These are phyloP conservation scores for Metschnikowia cerradonensis DNA, from an alignment of 805 yeast species.

Conservation along the genomic window DNA sequence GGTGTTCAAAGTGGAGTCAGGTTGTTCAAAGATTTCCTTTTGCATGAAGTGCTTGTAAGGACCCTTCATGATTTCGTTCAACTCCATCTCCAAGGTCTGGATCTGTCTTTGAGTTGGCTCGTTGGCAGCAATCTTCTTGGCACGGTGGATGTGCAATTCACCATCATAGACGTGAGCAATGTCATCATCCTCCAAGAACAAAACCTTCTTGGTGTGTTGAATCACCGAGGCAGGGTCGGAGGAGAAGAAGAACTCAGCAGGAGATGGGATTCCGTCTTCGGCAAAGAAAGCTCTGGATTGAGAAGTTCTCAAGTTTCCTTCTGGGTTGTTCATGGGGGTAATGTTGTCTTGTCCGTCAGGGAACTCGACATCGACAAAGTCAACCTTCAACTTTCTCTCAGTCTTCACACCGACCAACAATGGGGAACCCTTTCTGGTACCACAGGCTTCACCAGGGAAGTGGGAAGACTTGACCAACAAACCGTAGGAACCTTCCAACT, in stretches of 20 bases:
- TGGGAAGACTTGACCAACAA: conserved; percentile 85
- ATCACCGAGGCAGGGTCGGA: conserved; percentile 97
- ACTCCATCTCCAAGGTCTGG: conserved; percentile 94
- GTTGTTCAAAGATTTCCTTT: conserved; percentile 98
- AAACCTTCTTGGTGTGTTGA: conserved; percentile 94
- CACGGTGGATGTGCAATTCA: conserved; percentile 96
- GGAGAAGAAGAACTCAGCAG: conserved; percentile 92
- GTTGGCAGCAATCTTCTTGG: conserved; percentile 71
- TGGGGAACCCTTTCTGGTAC: conserved; percentile 98
- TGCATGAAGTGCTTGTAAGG: conserved; percentile 96
- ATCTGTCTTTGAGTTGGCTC: conserved; percentile 93
- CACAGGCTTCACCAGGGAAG: conserved; percentile 93
- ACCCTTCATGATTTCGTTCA: conserved; percentile 98
- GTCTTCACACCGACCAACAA: conserved; percentile 95
- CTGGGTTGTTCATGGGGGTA: conserved; percentile 49
- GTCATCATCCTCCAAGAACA: conserved; percentile 96
- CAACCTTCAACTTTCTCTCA: conserved; percentile 91
- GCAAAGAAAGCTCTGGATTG: conserved; percentile 96
- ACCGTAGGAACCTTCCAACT: conserved; percentile 97
- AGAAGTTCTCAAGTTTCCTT: conserved; percentile 68
- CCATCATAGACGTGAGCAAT: conserved; percentile 98
- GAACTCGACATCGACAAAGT: conserved; percentile 97
- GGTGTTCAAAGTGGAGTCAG: conserved; percentile 95
- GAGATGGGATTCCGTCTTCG: conserved; percentile 89
- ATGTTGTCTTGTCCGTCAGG: conserved; percentile 53